Percentiles rank a stretch among this genome's conserved stretches.
Conservation (phyloP, 2,329 filamentous ascomycete genomes). For the Simplicillium aogashimaense region DNA sequence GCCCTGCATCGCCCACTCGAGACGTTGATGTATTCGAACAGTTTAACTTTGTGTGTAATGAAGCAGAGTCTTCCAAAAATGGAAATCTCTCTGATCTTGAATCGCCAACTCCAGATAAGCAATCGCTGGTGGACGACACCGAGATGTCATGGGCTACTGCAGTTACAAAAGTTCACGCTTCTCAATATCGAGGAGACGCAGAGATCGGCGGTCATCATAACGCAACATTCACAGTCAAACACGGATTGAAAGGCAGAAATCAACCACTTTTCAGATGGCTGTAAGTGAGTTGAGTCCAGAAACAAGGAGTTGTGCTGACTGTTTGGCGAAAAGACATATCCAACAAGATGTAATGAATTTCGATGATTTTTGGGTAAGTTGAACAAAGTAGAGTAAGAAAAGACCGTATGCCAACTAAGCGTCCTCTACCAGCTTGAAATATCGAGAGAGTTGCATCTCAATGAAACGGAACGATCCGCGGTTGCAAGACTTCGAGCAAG, state of each 20-base stretch:
- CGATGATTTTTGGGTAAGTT: constrained; percentile 27
- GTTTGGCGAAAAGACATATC: constrained; percentile 20
- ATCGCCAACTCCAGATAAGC: constrained; percentile 14
- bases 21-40: too few relatives aligned
- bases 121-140: constrained; percentile 8
- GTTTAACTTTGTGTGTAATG: constrained; percentile 3
- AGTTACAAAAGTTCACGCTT: constrained; percentile 18
- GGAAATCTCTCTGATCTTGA: constrained; percentile 19
- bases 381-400: neutral
- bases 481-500: constrained; percentile 24
- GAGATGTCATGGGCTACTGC: constrained; percentile 6
- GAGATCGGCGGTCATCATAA: constrained; percentile 24
- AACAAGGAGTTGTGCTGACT: constrained; percentile 8
- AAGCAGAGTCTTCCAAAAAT: constrained; percentile 13
- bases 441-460: constrained; percentile 20
- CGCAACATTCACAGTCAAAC: constrained; percentile 22
- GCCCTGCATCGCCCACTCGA: too few relatives aligned
- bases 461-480: constrained; percentile 21
- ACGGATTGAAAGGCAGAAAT: constrained; percentile 19
- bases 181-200: constrained; percentile 26
- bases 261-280: constrained; percentile 32
- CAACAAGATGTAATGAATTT: constrained; percentile 30
- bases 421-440: constrained; percentile 23
- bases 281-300: constrained; percentile 10
- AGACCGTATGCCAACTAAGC: neutral